These are phyloP conservation scores for Saccharomycopsis javanensis DNA, from an alignment of 805 yeast genomes.

Conservation along the genomic window DNA sequence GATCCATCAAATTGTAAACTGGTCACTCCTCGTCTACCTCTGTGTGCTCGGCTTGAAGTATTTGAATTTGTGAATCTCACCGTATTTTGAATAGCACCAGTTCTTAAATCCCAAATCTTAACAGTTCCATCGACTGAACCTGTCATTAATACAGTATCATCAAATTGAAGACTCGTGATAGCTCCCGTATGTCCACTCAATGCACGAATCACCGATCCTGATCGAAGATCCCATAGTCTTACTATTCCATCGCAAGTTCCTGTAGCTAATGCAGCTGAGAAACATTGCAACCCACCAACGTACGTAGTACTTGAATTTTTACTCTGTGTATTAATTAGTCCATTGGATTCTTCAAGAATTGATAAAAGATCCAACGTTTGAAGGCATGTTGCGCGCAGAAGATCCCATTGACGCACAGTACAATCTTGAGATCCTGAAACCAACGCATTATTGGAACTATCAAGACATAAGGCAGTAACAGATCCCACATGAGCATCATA, in stretches of 20 bases:
- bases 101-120: constrained; percentile 65
- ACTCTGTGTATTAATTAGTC: constrained; percentile 20
- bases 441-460: constrained; percentile 33
- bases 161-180: constrained; percentile 59
- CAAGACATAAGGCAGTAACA: constrained; percentile 51
- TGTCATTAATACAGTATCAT: constrained; percentile 51
- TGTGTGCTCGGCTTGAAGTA: not conserved
- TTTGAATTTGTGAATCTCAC: constrained; percentile 49
- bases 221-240: constrained; percentile 65
- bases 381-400: constrained; percentile 51
- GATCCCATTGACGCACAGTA: constrained; percentile 71
- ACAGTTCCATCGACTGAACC: constrained; percentile 56
- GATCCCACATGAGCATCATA: constrained; percentile 61
- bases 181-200: constrained; percentile 63
- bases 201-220: constrained; percentile 54
- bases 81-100: constrained; percentile 51
- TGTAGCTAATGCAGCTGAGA: constrained; percentile 68
- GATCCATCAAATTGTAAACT: constrained; percentile 51
- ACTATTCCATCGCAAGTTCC: constrained; percentile 73
- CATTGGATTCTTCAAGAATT: constrained; percentile 27
- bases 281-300: constrained; percentile 60
- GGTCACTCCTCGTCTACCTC: constrained; percentile 23
- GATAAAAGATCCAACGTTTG: constrained; percentile 63
- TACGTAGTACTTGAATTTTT: constrained; percentile 28
- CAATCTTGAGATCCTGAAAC: constrained; percentile 64